Evolutionary conservation across 202 grass and related monocot species (phyloP), one percentile per base, ranked within the genome.

Genomic region (Setaria italica): DNA sequence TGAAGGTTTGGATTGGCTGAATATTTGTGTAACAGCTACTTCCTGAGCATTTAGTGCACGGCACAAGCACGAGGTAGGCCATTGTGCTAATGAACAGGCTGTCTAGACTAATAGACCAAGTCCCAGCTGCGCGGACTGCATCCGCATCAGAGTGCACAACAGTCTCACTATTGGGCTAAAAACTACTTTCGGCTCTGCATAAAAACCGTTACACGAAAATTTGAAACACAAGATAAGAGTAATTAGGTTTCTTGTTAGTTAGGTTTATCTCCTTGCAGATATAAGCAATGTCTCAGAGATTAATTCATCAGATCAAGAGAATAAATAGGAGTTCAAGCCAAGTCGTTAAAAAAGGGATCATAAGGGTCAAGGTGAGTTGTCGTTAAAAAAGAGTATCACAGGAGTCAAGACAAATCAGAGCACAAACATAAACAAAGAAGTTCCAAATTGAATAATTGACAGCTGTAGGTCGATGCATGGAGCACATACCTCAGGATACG

Each of bases 401-500:
- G 29, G 29, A n/a, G 21, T 30, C 21, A 72, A 72, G 14, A 48
- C 14, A 75, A 76, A 17, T 68, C 15, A 69, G 6, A 78, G 2
- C 16, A 69, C 49, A 80, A 90, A 21, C 20, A 83, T 58, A 66
- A 78, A 79, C 42, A 62, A 53, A 34, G 58, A 5, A 4, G 9
- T 42, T 83, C 65, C 50, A 19, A 50, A 82, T 34, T 51, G 4
- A 59, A 60, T 59, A 74, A 78, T 60, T 42, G 11, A 72, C 51
- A 80, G 25, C 25, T 25, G 25, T 39, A 39, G 4, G 37, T 39
- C 37, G 5, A 70, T 70, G 60, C 49, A 78, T 70, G 35, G 54
- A 47, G 35, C 79, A 87, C 2, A 29, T 92, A 95, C 93, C 95
- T 98, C 93, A 80, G 93, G 93, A 81, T 98, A 98, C 16, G 95